A percentile compares a stretch with the other conserved stretches of the same genome.
phyloP scores from a whole-genome alignment of 1,284 basidiomycete species.

The Cronartium ribicola region DNA sequence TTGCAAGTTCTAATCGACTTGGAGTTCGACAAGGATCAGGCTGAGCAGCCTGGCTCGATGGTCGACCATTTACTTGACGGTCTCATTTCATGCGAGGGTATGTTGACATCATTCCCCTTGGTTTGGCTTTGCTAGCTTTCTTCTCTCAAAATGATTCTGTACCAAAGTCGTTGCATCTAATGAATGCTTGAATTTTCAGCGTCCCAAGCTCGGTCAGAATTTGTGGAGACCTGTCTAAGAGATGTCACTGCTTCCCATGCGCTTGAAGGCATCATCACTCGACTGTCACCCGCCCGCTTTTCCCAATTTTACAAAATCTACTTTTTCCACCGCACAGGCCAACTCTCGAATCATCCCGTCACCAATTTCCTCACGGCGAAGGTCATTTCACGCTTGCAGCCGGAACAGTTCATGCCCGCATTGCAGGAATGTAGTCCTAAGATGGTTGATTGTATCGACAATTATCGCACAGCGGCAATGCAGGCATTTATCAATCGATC shows the following conservation, averaged over 20 bases:
- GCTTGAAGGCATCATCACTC: slow-evolving; percentile 68
- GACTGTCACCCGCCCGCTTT: slow-evolving; percentile 64
- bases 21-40: slow-evolving; percentile 64
- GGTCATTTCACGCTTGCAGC: slow-evolving; percentile 62
- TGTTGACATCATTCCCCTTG: no score
- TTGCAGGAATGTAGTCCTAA: slow-evolving; percentile 61
- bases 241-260: slow-evolving; percentile 82
- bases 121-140: slow-evolving; percentile 7
- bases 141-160: slow-evolving; percentile 2
- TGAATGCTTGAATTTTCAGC: slow-evolving; percentile 23
- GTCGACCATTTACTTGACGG: slow-evolving; percentile 77
- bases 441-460: slow-evolving; percentile 58
- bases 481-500: slow-evolving; percentile 68
- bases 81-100: slow-evolving; percentile 65
- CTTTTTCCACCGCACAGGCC: slow-evolving; percentile 65
- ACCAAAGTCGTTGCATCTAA: slow-evolving; percentile 20
- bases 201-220: slow-evolving; percentile 59
- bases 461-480: slow-evolving; percentile 64
- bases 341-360: slow-evolving; percentile 73
- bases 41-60: slow-evolving; percentile 64
- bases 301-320: slow-evolving; percentile 68
- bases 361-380: slow-evolving; percentile 85
- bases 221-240: slow-evolving; percentile 69
- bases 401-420: slow-evolving; percentile 60
- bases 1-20: slow-evolving; percentile 66